Evolutionary conservation across 352 stramenopile species (phyloP).

Genomic region (Globisporangium rhizosaccharum): DNA sequence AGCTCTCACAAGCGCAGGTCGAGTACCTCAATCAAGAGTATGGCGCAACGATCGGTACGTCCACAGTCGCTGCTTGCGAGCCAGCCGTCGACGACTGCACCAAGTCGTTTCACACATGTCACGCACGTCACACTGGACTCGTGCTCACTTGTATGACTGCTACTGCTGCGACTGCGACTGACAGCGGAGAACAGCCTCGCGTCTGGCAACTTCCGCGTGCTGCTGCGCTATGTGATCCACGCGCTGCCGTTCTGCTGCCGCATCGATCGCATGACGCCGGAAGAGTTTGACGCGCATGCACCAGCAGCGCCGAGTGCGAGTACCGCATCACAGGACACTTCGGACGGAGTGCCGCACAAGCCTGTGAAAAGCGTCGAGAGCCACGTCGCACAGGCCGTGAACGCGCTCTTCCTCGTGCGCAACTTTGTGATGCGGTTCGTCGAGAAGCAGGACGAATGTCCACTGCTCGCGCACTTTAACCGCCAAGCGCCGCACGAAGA

Average conservation of each 20-base stretch:
- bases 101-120: background rate
- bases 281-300: slow-evolving; percentile 36
- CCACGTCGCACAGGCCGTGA: slow-evolving; percentile 47
- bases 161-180: background rate
- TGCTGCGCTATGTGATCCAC: slow-evolving; percentile 58
- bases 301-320: background rate
- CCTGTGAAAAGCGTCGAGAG: slow-evolving; percentile 29
- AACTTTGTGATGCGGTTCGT: slow-evolving; percentile 73
- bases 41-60: slow-evolving; percentile 49
- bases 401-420: slow-evolving; percentile 69
- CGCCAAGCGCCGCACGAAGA: slow-evolving; percentile 21
- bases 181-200: slow-evolving; percentile 59
- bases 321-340: background rate
- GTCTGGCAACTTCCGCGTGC: slow-evolving; percentile 73
- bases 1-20: slow-evolving; percentile 53
- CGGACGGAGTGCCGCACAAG: background rate
- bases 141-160: background rate
- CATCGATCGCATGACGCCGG: slow-evolving; percentile 49
- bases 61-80: background rate
- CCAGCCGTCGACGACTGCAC: too few relatives aligned
- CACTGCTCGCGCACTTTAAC: slow-evolving; percentile 64
- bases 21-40: slow-evolving; percentile 59
- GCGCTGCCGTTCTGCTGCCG: slow-evolving; percentile 46
- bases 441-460: slow-evolving; percentile 56
- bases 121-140: background rate